Conservation (phyloP, 2,329 filamentous ascomycete genomes). For the Sporothrix phasma region DNA sequence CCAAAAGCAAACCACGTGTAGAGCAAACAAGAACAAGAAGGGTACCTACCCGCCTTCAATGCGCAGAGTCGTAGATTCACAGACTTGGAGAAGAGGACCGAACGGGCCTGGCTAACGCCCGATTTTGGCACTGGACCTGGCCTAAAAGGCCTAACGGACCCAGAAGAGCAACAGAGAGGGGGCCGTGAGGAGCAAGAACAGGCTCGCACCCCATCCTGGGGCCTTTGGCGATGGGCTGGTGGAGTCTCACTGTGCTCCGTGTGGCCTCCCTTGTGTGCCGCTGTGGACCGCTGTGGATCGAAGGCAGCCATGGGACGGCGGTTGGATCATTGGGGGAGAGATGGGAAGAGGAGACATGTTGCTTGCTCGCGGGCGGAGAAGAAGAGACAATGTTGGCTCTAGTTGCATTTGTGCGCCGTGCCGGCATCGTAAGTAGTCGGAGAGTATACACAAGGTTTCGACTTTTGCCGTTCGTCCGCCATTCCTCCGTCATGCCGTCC, state of each 20-base stretch:
- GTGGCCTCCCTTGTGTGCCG: neutral
- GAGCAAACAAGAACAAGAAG: no score
- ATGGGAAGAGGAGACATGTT: neutral
- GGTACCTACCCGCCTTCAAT: no score
- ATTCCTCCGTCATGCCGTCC: no score
- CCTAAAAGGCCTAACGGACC: neutral
- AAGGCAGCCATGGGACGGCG: neutral
- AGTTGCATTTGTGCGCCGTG: neutral
- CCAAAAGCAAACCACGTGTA: no score
- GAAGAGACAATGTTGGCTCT: no score
- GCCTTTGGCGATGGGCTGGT: neutral
- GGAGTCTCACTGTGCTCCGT: neutral
- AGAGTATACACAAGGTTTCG: neutral
- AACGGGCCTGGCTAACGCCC: neutral
- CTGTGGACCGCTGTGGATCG: constrained; percentile 11
- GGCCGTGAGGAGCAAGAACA: constrained; percentile 3
- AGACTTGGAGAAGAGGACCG: constrained; percentile 5
- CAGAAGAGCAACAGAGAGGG: neutral
- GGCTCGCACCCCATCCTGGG: neutral
- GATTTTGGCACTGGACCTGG: neutral
- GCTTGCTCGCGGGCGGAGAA: neutral
- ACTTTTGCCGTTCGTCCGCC: no score
- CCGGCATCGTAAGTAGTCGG: no score
- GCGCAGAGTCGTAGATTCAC: neutral
- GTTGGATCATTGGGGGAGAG: neutral